Evolutionary conservation across 208 protist species (phyloP).

Genomic region (Leishmania tarentolae): DNA sequence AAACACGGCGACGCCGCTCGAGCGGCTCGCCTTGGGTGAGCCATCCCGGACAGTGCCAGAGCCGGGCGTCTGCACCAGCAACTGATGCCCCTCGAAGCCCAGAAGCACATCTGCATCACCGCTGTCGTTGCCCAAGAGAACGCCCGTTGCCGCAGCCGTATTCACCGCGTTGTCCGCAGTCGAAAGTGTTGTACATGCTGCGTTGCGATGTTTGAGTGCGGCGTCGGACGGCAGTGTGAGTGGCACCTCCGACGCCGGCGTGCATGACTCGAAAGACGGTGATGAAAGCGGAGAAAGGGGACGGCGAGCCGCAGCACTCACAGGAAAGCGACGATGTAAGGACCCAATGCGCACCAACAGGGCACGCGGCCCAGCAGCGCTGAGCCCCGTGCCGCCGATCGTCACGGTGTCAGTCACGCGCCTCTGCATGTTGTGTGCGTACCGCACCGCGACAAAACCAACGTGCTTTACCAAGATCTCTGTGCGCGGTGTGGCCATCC

Average conservation of each 20-base stretch:
- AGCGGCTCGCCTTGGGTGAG: not conserved
- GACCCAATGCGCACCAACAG: slow-evolving; percentile 17
- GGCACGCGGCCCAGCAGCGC: not conserved
- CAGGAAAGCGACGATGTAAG: slow-evolving; percentile 12
- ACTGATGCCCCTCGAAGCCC: slow-evolving; percentile 15
- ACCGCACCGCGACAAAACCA: slow-evolving; percentile 50
- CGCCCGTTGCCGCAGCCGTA: not conserved
- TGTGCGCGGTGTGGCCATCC: not conserved
- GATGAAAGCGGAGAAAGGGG: not conserved
- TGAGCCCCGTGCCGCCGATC: not conserved
- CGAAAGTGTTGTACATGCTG: not conserved
- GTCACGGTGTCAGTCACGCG: not conserved
- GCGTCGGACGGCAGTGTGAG: not conserved
- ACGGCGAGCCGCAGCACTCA: not conserved
- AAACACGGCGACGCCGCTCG: slow-evolving; percentile 12
- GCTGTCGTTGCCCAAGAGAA: not conserved
- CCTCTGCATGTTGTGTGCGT: slow-evolving; percentile 50
- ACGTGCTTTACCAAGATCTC: slow-evolving; percentile 11
- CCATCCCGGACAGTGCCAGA: not conserved
- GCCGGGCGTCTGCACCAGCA: not conserved
- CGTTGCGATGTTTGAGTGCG: not conserved
- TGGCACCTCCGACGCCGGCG: not conserved
- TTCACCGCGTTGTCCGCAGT: not conserved
- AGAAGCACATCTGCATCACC: slow-evolving; percentile 16
- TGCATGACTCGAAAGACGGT: not conserved